Conservation (phyloP, 768 basidiomycete genomes). For the Pisolithus tinctorius region DNA sequence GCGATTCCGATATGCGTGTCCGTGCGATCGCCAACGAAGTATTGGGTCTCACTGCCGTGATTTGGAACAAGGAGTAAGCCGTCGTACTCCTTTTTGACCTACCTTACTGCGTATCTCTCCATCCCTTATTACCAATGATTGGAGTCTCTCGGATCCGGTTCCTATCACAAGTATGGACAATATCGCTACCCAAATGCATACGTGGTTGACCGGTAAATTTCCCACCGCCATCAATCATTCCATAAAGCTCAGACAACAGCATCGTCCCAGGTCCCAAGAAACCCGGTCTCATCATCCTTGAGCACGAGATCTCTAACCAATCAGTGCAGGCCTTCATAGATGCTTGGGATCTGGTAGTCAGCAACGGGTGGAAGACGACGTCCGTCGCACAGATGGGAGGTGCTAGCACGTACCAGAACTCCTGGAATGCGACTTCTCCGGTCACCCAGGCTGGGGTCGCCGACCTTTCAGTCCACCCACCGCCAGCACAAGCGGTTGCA, state of each 20-base stretch:
- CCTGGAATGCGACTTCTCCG: conserved; percentile 24
- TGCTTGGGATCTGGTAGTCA: conserved; percentile 54
- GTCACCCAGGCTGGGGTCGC: conserved; percentile 19
- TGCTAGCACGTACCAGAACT: conserved; percentile 42
- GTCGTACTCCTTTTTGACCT: background rate
- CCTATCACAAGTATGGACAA: conserved; percentile 37
- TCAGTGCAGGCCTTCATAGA: conserved; percentile 62
- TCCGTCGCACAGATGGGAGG: conserved; percentile 45
- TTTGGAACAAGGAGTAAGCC: conserved; percentile 86
- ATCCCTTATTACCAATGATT: conserved; percentile 61
- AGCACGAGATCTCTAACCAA: conserved; percentile 69
- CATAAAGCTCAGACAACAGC: background rate
- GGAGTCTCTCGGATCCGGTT: conserved; percentile 45
- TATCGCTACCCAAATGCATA: conserved; percentile 43
- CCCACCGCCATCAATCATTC: background rate
- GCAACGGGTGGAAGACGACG: conserved; percentile 64
- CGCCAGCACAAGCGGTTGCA: conserved; percentile 3
- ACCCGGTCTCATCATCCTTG: conserved; percentile 76
- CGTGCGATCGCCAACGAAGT: conserved; percentile 80
- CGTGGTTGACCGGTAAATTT: conserved; percentile 49
- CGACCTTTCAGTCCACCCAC: conserved; percentile 11
- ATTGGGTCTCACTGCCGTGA: conserved; percentile 76
- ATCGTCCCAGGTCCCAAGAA: conserved; percentile 48
- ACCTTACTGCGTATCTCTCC: background rate
- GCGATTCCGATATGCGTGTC: conserved; percentile 79